Conservation (phyloP, 345 rosid genomes). For the Iberis pinnata region DNA sequence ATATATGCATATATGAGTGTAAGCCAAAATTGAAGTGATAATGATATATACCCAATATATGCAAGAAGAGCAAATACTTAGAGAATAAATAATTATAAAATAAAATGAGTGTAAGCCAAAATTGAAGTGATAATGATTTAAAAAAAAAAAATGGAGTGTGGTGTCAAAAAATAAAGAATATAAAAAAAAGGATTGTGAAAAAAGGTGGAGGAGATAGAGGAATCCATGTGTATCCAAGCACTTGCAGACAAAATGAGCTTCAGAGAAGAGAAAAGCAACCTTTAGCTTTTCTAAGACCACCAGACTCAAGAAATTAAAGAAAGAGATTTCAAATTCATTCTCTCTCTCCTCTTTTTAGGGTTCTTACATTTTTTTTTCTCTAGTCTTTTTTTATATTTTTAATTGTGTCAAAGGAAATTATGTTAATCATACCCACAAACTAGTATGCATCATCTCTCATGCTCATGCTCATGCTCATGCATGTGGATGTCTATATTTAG, state of each 20-base stretch:
- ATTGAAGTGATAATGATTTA: slow-evolving; percentile 21
- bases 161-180: slow-evolving; percentile 4
- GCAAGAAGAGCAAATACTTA: too few species aligned
- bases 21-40: slow-evolving; percentile 12
- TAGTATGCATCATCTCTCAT: slow-evolving; percentile 13
- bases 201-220: slow-evolving; percentile 37
- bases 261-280: slow-evolving; percentile 63
- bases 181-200: slow-evolving; percentile 19
- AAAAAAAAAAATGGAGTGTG: slow-evolving; percentile 18
- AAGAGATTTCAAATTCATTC: slow-evolving; percentile 51
- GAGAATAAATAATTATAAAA: too few species aligned
- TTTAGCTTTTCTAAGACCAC: slow-evolving; percentile 50
- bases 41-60: too few species aligned
- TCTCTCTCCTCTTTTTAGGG: slow-evolving; percentile 37
- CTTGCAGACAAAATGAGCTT: slow-evolving; percentile 57
- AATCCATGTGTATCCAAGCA: slow-evolving; percentile 68
- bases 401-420: too few species aligned
- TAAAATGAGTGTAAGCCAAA: slow-evolving; percentile 12
- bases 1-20: slow-evolving; percentile 17
- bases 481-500: slow-evolving; percentile 55
- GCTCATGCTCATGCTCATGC: slow-evolving; percentile 4
- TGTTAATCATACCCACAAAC: slow-evolving; percentile 25
- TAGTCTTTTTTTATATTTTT: slow-evolving; percentile 13
- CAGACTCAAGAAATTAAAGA: slow-evolving; percentile 75
- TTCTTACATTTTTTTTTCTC: slow-evolving; percentile 26